These are phyloP conservation scores for Nepenthes gracilis DNA, from an alignment of 148 eudicot genomes.

Conservation along the genomic window DNA sequence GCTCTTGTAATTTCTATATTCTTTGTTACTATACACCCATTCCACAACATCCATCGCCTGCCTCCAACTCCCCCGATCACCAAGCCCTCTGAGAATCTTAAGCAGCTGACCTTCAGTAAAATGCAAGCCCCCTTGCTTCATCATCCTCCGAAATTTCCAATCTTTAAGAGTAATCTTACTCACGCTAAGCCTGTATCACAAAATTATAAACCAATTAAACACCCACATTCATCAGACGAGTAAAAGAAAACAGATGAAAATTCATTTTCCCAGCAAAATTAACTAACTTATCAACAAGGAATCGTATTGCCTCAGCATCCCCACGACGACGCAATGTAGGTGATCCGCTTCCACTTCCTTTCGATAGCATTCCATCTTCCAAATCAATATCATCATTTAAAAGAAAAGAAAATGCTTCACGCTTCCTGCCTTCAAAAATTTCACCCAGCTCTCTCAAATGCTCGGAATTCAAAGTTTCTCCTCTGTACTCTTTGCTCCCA, in stretches of 20 bases:
- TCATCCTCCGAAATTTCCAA: slow-evolving; percentile 74
- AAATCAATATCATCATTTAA: slow-evolving; percentile 67
- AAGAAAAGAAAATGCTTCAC: slow-evolving; percentile 44
- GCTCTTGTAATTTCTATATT: slow-evolving; percentile 59
- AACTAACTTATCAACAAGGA: slow-evolving; percentile 59
- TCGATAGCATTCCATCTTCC: slow-evolving; percentile 32
- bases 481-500: slow-evolving; percentile 17
- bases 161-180: slow-evolving; percentile 55
- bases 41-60: slow-evolving; percentile 76
- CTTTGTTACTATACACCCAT: slow-evolving; percentile 71
- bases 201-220: slow-evolving; percentile 5
- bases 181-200: slow-evolving; percentile 43
- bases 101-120: slow-evolving; percentile 84
- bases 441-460: slow-evolving; percentile 68
- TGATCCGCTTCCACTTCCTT: slow-evolving; percentile 16
- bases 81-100: slow-evolving; percentile 64
- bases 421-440: slow-evolving; percentile 42
- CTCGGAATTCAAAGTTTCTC: slow-evolving; percentile 38
- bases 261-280: neutral
- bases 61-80: slow-evolving; percentile 63
- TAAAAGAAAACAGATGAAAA: no score
- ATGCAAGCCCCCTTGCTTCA: slow-evolving; percentile 59
- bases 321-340: slow-evolving; percentile 16
- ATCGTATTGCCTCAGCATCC: slow-evolving; percentile 45
- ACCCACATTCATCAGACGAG: neutral